Conservation (phyloP, 345 rosid species). For the Gossypium raimondii region DNA sequence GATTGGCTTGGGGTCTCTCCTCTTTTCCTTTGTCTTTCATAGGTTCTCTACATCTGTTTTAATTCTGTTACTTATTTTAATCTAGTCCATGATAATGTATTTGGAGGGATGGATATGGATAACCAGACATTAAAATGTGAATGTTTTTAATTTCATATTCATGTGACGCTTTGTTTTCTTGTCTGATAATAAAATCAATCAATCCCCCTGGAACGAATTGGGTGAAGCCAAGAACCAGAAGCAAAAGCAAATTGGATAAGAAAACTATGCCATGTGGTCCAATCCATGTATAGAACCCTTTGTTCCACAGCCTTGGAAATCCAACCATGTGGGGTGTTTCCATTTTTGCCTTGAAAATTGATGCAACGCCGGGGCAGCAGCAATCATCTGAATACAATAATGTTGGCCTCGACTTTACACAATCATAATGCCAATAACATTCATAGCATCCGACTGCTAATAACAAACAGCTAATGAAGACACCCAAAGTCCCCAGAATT, state of each 20-base stretch:
- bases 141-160: conserved; percentile 3
- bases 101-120: conserved; percentile 17
- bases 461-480: too few relatives aligned
- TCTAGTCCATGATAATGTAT: not conserved
- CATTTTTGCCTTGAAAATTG: not conserved
- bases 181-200: conserved; percentile 1
- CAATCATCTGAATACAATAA: too few relatives aligned
- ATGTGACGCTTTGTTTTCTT: conserved; percentile 13
- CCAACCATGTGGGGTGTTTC: conserved; percentile 18
- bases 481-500: too few relatives aligned
- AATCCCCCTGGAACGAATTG: conserved; percentile 13
- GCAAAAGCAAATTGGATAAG: not conserved
- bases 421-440: too few relatives aligned
- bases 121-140: conserved; percentile 16
- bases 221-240: not conserved
- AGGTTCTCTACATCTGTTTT: not conserved
- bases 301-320: not conserved
- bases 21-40: not conserved
- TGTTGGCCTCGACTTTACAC: too few relatives aligned
- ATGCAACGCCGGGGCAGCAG: not conserved
- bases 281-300: conserved; percentile 7
- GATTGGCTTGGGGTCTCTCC: not conserved
- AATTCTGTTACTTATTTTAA: not conserved
- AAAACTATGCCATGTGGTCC: conserved; percentile 13
- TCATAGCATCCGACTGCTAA: too few relatives aligned